phyloP scores from a whole-genome alignment of 73 alveolate genomes.

The Paraurostyla sp. region DNA sequence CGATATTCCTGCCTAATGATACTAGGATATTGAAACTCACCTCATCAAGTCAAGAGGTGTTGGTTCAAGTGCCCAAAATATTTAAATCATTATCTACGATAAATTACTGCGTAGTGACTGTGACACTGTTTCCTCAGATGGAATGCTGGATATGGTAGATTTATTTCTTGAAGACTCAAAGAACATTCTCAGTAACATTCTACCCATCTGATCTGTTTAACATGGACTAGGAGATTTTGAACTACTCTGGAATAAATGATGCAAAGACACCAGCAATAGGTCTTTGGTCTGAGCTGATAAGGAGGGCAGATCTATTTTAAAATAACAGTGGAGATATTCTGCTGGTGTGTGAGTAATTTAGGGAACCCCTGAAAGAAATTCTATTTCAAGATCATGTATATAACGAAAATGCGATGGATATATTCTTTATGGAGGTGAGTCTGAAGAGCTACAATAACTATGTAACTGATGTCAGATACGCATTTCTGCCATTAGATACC shows the following conservation, averaged over 20 bases:
- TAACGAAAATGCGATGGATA: constrained; percentile 67
- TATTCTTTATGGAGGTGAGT: constrained; percentile 68
- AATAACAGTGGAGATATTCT: constrained; percentile 60
- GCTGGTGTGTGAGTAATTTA: constrained; percentile 40
- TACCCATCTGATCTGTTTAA: constrained; percentile 70
- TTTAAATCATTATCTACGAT: neutral
- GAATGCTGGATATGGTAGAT: constrained; percentile 77
- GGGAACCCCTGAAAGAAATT: constrained; percentile 63
- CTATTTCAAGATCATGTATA: constrained; percentile 62
- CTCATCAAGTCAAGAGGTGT: neutral
- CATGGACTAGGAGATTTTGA: constrained; percentile 59
- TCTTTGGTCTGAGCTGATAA: constrained; percentile 64
- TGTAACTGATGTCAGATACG: constrained; percentile 38
- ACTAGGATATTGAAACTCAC: constrained; percentile 14
- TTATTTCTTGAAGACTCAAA: constrained; percentile 49
- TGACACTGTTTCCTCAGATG: constrained; percentile 42
- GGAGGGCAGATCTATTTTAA: constrained; percentile 1
- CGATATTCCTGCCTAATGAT: constrained; percentile 43
- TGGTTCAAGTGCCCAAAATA: constrained; percentile 20
- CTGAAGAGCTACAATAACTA: constrained; percentile 43
- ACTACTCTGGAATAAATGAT: neutral
- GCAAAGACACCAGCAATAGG: constrained; percentile 42
- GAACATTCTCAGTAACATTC: constrained; percentile 69
- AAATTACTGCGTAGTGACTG: constrained; percentile 43
- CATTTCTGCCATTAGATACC: constrained; percentile 24